Evolutionary conservation across 2,329 filamentous ascomycete genomes (phyloP), one percentile per base, ranked within the genome.

Genomic region (Blastomyces percursus): DNA sequence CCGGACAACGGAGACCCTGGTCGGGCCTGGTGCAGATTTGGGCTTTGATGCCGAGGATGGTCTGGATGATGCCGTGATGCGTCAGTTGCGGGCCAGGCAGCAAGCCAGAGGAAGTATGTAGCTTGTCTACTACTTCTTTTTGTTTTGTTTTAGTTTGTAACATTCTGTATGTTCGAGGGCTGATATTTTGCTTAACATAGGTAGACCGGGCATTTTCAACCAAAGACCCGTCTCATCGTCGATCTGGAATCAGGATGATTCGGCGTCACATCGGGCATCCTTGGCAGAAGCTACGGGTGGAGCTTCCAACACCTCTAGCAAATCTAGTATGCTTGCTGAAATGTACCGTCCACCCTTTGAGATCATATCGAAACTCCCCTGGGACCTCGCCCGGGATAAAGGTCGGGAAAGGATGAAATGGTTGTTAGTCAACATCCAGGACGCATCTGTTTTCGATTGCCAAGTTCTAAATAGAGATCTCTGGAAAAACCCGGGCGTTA

Each of bases 391-490:
- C 16, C 85, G 94, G 61, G 84, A 92, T 19, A 82, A 91, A 69
- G 94, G 93, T 64, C 96, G 94, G 73, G 89, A 91, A 55, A 82
- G 87, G 35, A 86, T 91, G 79, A 96, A 96, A 75, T 99, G 94
- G 94, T 84, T 99, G 57, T 76, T 99, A 68, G 91, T 96, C 65
- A 97, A 99, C 73, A 86, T 99, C 19, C 94, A 99, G 75, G 92
- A 99, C 72, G 85, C 90, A 67, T 89, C 89, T 44, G 87, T 96
- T 70, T 99, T 99, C 74, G 89, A 94, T 74, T 99, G 94, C 74
- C 94, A 99, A 73, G 84, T 90, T 2, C 80, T 99, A 21, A 99
- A 99, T 72, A 84, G 94, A 54, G 94, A 99, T 73, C 86, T 97
- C 61, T 99, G 94, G 94, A 96, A 96, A 76, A 89, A 96, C 68